Evolutionary conservation across 495 filamentous ascomycete species (phyloP).

Genomic region (Podospora sp.): DNA sequence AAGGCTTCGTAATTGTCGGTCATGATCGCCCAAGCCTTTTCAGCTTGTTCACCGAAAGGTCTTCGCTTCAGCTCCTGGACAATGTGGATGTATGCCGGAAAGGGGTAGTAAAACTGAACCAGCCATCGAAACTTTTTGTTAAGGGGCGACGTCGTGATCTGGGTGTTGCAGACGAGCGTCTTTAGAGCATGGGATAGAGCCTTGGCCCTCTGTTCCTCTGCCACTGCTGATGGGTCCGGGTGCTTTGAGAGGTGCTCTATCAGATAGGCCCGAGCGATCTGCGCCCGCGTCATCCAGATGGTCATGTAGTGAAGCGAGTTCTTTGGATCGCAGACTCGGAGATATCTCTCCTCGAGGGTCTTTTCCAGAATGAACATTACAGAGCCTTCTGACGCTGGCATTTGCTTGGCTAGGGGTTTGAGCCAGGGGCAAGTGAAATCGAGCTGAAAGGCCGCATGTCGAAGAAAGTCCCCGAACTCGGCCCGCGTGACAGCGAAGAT

Average conservation of each 20-base stretch:
- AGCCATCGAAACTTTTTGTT: constrained; percentile 53
- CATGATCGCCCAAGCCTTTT: constrained; percentile 51
- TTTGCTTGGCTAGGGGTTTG: constrained; percentile 36
- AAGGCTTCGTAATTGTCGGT: constrained; percentile 52
- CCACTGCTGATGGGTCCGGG: constrained; percentile 19
- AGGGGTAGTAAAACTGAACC: constrained; percentile 51
- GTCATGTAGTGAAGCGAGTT: constrained; percentile 59
- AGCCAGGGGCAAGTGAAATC: constrained; percentile 54
- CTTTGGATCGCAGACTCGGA: constrained; percentile 49
- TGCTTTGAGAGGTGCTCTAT: constrained; percentile 48
- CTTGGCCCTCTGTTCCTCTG: neutral
- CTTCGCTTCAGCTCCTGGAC: constrained; percentile 47
- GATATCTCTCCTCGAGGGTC: constrained; percentile 51
- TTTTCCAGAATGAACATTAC: constrained; percentile 43
- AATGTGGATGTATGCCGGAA: constrained; percentile 56
- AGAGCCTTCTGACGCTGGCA: constrained; percentile 22
- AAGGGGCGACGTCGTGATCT: constrained; percentile 48
- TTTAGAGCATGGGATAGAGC: neutral
- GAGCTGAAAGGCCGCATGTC: constrained; percentile 51
- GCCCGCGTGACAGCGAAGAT: constrained; percentile 55
- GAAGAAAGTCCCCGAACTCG: constrained; percentile 52
- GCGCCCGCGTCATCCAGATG: constrained; percentile 50
- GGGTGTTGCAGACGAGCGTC: constrained; percentile 30
- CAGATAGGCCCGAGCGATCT: constrained; percentile 50
- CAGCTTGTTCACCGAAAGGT: constrained; percentile 37